A percentile compares a stretch with the other conserved stretches of the same genome.
These are phyloP conservation scores for Aspergillus brasiliensis DNA, from an alignment of 2,329 filamentous ascomycete species.

Conservation along the genomic window DNA sequence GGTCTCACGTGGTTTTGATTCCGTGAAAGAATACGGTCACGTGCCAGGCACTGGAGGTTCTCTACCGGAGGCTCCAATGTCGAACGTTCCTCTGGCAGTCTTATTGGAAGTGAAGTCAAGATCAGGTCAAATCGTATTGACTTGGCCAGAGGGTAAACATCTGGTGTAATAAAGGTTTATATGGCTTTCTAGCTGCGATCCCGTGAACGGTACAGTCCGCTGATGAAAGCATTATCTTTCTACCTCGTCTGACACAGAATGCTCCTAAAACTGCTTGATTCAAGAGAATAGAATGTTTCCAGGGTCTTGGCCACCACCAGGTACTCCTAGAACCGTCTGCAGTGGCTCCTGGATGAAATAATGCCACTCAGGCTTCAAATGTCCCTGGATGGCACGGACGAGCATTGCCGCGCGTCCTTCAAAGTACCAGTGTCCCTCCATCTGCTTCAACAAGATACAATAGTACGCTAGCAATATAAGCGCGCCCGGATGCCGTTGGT, in stretches of 20 bases:
- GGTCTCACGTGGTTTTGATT: not conserved
- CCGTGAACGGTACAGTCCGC: not conserved
- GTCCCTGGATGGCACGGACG: not conserved
- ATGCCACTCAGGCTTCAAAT: not conserved
- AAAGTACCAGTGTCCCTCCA: slow-evolving; percentile 6
- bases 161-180: too few species aligned
- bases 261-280: not conserved
- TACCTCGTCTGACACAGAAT: not conserved
- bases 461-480: slow-evolving; percentile 7
- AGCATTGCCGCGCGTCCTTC: not conserved
- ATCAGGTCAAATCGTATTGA: not conserved
- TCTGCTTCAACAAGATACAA: not conserved
- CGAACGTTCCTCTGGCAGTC: too few species aligned
- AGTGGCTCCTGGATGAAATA: not conserved
- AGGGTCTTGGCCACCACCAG: not conserved
- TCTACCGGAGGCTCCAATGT: too few species aligned
- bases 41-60: not conserved
- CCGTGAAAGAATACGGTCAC: not conserved
- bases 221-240: not conserved
- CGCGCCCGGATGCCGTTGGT: not conserved
- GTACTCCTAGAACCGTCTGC: not conserved
- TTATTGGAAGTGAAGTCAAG: not conserved
- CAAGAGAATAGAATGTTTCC: not conserved
- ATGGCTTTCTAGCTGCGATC: not conserved
- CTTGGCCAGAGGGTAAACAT: too few species aligned